Conservation (phyloP, 2,329 filamentous ascomycete genomes). For the Emergomyces orientalis region DNA sequence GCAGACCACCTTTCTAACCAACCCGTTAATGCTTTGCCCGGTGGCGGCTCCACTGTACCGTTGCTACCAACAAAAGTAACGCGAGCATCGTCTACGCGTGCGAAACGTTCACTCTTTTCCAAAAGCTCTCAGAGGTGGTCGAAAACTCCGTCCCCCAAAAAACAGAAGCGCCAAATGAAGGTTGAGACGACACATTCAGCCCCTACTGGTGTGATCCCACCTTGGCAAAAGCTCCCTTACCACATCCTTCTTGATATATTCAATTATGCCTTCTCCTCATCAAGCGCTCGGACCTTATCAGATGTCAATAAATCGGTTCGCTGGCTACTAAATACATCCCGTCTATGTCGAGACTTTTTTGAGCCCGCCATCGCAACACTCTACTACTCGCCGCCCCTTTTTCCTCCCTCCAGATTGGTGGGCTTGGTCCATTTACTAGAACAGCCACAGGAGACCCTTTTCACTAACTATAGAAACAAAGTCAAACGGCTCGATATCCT, state of each 20-base stretch:
- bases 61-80: slow-evolving; percentile 5
- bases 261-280: slow-evolving; percentile 47
- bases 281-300: slow-evolving; percentile 41
- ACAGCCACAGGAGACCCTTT: slow-evolving; percentile 41
- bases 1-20: neutral
- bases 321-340: slow-evolving; percentile 58
- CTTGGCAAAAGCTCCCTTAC: slow-evolving; percentile 57
- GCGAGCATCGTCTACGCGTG: slow-evolving; percentile 9
- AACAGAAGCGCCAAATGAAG: slow-evolving; percentile 6
- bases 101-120: slow-evolving; percentile 12
- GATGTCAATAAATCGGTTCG: slow-evolving; percentile 27
- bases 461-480: slow-evolving; percentile 60
- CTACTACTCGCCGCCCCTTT: slow-evolving; percentile 60
- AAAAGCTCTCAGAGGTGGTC: slow-evolving; percentile 11
- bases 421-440: slow-evolving; percentile 47
- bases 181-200: slow-evolving; percentile 14
- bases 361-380: slow-evolving; percentile 66
- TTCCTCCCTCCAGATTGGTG: slow-evolving; percentile 42
- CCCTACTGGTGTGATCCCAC: slow-evolving; percentile 36
- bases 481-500: slow-evolving; percentile 62
- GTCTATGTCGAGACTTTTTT: slow-evolving; percentile 54
- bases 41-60: neutral
- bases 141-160: slow-evolving; percentile 10
- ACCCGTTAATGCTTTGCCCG: neutral
- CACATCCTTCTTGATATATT: slow-evolving; percentile 63